A percentile compares a stretch with the other conserved stretches of the same genome.
Conservation (phyloP, 129 eudicot genomes). For the Lactuca sativa region DNA sequence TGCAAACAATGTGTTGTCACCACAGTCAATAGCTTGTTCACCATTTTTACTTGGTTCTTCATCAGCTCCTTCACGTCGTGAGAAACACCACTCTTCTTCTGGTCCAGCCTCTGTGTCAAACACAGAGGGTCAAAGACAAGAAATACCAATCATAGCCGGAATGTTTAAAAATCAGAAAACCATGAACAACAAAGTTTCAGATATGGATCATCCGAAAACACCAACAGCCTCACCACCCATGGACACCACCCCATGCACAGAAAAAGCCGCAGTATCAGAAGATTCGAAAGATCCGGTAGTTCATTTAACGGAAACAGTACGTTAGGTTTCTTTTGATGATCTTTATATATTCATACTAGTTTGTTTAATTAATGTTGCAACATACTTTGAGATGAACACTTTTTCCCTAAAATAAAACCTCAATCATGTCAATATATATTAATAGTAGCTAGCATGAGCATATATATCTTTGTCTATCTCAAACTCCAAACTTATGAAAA, state of each 20-base stretch:
- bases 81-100: background rate
- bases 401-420: background rate
- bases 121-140: background rate
- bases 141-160: background rate
- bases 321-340: constrained; percentile 4
- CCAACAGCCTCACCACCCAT: background rate
- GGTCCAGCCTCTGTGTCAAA: background rate
- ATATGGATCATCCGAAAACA: background rate
- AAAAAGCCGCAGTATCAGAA: constrained; percentile 11
- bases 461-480: background rate
- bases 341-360: background rate
- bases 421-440: too few species aligned
- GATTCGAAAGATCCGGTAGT: background rate
- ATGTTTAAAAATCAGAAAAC: background rate
- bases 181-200: background rate
- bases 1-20: constrained; percentile 12
- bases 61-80: background rate
- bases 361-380: background rate
- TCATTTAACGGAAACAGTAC: constrained; percentile 29
- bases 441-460: background rate
- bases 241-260: background rate
- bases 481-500: background rate
- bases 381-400: constrained; percentile 10
- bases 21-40: constrained; percentile 25
- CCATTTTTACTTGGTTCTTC: constrained; percentile 7